Conservation (phyloP, 2,329 filamentous ascomycete species). For the Chrysoporthe deuterocubensis region DNA sequence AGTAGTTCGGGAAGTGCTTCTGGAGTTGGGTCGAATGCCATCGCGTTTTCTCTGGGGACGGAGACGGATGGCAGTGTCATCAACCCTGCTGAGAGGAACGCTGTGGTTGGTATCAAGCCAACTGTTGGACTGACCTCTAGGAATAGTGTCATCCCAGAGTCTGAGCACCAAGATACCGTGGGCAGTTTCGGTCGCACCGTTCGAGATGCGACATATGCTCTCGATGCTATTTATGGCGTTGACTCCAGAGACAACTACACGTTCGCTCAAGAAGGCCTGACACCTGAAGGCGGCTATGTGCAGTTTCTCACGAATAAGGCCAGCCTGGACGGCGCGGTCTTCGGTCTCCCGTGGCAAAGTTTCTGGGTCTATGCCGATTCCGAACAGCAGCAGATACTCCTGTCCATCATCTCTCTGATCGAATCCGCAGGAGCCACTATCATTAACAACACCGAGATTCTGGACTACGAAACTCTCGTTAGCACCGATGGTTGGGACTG, state of each 20-base stretch:
- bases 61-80: slow-evolving; percentile 74
- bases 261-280: slow-evolving; percentile 55
- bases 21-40: slow-evolving; percentile 63
- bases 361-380: slow-evolving; percentile 68
- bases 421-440: slow-evolving; percentile 66
- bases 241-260: slow-evolving; percentile 71
- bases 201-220: slow-evolving; percentile 66
- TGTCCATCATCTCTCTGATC: slow-evolving; percentile 57
- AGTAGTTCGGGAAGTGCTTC: slow-evolving; percentile 69
- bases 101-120: slow-evolving; percentile 65
- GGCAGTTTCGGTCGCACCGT: slow-evolving; percentile 71
- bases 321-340: slow-evolving; percentile 63
- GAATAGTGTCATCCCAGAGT: slow-evolving; percentile 67
- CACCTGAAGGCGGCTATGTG: slow-evolving; percentile 59
- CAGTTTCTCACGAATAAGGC: slow-evolving; percentile 58
- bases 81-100: slow-evolving; percentile 62
- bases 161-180: slow-evolving; percentile 69
- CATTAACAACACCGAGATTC: slow-evolving; percentile 72
- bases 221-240: slow-evolving; percentile 70
- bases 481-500: slow-evolving; percentile 74
- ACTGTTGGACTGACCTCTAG: slow-evolving; percentile 69
- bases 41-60: slow-evolving; percentile 67
- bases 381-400: slow-evolving; percentile 59
- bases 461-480: slow-evolving; percentile 64
- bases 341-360: slow-evolving; percentile 73